Evolutionary conservation across 257 asterid genomes (phyloP), one percentile per base, ranked within the genome.

Genomic region (Cynanchum wilfordii): DNA sequence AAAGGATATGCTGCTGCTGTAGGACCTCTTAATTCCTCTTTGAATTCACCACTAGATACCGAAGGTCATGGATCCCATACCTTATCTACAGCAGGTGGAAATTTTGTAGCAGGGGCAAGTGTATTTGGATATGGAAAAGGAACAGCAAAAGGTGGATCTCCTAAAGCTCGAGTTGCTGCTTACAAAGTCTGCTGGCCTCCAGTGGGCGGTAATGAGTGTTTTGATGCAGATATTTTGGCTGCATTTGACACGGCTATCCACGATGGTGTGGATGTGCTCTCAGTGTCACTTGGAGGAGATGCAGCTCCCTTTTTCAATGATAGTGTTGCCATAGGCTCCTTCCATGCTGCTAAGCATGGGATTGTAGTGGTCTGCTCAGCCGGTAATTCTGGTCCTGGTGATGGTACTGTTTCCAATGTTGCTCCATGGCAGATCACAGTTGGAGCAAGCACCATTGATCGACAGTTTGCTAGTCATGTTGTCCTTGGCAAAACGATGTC

Each of bases 141-240:
- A 15, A 91, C 96, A 24, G 97, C 97, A 7, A 91, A 91, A 71
- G 98, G 98, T 0, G 97, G 98, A 29, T 93, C 98, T 0, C 98
- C 98, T 2, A 85, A 76, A 73, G 96, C 98, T 72, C 79, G 98
- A 54, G 94, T 93, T 19, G 97, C 91, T 5, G 90, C 98, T 38
- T 93, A 93, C 84, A 93, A 91, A 84, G 98, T 92, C 40, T 93
- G 98, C 77, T 91, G 90, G 90, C 90, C 98, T 57, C 94, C 96
- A 0, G 80, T 85, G n/a, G 72, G 57, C 5, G 88, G 88, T 15
- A 83, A 81, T 3, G 96, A 86, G 66, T 93, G 98, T 88, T 88
- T 83, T 38, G 98, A 91, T 69, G 96, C 98, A 0, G 98, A 93
- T 63, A 86, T 93, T 54, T 77, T 93, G 83, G 96, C 96, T 69